Percentiles rank a stretch among this genome's conserved stretches.
These are phyloP conservation scores for Trichomonas vaginalis DNA, from an alignment of 208 protist species.

Conservation along the genomic window DNA sequence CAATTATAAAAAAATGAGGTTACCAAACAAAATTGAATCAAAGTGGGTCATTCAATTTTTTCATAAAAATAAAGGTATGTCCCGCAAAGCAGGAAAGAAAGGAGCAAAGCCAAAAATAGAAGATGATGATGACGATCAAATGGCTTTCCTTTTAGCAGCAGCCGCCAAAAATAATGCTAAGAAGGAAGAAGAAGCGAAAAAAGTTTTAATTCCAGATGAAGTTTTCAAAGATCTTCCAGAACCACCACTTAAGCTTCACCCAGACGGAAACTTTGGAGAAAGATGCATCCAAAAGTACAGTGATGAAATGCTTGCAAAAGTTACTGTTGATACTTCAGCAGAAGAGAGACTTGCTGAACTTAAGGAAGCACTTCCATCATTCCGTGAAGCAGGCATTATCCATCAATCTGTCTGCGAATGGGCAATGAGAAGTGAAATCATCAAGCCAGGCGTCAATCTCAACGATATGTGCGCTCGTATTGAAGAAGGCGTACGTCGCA, in stretches of 20 bases:
- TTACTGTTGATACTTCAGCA: not conserved
- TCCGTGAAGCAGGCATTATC: not conserved
- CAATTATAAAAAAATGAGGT: too few species aligned
- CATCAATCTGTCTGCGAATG: constrained; percentile 3
- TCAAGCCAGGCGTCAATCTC: not conserved
- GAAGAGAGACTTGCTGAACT: not conserved
- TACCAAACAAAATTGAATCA: too few species aligned
- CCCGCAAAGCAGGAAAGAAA: not conserved
- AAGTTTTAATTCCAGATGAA: not conserved
- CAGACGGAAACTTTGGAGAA: not conserved
- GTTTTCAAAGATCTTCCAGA: not conserved
- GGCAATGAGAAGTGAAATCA: not conserved
- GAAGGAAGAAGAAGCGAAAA: not conserved
- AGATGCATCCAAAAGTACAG: not conserved
- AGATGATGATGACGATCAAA: not conserved
- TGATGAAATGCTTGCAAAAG: not conserved
- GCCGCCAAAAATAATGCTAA: not conserved
- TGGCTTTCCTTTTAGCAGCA: not conserved
- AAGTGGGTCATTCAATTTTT: too few species aligned
- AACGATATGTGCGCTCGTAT: not conserved
- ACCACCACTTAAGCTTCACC: not conserved
- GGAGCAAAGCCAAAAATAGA: not conserved
- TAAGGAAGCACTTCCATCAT: not conserved
- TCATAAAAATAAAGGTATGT: too few species aligned
- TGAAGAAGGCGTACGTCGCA: not conserved